These are phyloP conservation scores for Triangularia setosa DNA, from an alignment of 2,329 filamentous ascomycete species.

Conservation along the genomic window DNA sequence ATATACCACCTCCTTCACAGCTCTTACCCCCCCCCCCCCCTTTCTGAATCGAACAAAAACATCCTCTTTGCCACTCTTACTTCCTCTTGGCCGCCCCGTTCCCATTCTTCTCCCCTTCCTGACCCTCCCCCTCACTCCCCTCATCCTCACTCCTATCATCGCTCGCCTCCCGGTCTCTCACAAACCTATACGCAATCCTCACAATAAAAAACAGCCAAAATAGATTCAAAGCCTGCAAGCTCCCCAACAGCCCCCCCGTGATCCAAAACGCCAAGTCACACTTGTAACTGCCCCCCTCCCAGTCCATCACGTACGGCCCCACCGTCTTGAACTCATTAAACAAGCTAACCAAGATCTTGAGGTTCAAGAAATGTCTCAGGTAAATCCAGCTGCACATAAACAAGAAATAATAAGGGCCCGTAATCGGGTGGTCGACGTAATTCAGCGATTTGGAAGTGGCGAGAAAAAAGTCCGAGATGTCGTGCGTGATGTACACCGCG, in stretches of 20 bases:
- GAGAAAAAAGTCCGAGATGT: constrained; percentile 93
- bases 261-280: constrained; percentile 67
- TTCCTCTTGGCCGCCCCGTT: background rate
- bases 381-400: constrained; percentile 88
- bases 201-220: constrained; percentile 80
- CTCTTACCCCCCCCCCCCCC: background rate
- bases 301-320: constrained; percentile 72
- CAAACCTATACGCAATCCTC: constrained; percentile 68
- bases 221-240: constrained; percentile 70
- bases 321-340: constrained; percentile 72
- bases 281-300: constrained; percentile 74
- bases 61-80: background rate
- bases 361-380: constrained; percentile 79
- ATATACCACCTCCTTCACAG: background rate
- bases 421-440: constrained; percentile 76
- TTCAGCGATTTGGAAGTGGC: constrained; percentile 90
- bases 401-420: constrained; percentile 77
- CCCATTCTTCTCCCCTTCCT: background rate
- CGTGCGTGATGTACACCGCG: constrained; percentile 90
- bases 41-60: background rate
- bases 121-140: constrained; percentile 52
- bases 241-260: constrained; percentile 59
- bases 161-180: constrained; percentile 56
- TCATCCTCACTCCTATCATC: constrained; percentile 71
- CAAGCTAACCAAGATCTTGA: constrained; percentile 70